Percentiles rank a stretch among this genome's conserved stretches.
These are phyloP conservation scores for Posidonia oceanica DNA, from an alignment of 116 monocot species.

Conservation along the genomic window DNA sequence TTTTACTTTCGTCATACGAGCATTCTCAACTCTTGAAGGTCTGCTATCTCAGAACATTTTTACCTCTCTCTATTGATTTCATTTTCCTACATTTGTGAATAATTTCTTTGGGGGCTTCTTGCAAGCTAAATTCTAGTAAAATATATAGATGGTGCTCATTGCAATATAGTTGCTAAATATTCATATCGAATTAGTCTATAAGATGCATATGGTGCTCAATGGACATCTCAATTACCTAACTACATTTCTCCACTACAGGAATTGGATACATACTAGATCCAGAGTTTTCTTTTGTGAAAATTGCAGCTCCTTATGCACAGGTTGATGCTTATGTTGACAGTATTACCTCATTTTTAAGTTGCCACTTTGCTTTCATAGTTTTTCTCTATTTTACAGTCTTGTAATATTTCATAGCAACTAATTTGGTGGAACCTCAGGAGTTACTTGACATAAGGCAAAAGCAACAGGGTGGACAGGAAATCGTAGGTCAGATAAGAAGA, in stretches of 20 bases:
- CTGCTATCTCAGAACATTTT: not conserved
- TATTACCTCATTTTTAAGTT: not conserved
- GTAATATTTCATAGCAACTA: not conserved
- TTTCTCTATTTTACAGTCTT: not conserved
- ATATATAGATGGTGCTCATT: too few relatives aligned
- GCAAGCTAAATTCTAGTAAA: too few relatives aligned
- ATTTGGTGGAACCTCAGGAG: constrained; percentile 33
- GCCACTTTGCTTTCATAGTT: not conserved
- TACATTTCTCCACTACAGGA: constrained; percentile 5
- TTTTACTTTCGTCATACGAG: constrained; percentile 88
- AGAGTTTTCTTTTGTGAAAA: constrained; percentile 23
- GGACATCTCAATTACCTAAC: not conserved
- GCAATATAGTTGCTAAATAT: too few relatives aligned
- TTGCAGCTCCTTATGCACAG: constrained; percentile 28
- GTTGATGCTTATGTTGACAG: not conserved
- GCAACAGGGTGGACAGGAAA: constrained; percentile 36
- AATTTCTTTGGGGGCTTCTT: not conserved
- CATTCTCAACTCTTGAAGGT: constrained; percentile 99
- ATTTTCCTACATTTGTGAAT: not conserved
- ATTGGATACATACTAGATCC: constrained; percentile 29
- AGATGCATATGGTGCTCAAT: too few relatives aligned
- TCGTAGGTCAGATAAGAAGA: constrained; percentile 65
- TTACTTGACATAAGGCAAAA: constrained; percentile 59
- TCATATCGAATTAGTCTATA: too few relatives aligned
- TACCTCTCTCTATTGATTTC: not conserved